These are phyloP conservation scores for Microbotryum saponariae DNA, from an alignment of 1,284 basidiomycete genomes.

Conservation along the genomic window DNA sequence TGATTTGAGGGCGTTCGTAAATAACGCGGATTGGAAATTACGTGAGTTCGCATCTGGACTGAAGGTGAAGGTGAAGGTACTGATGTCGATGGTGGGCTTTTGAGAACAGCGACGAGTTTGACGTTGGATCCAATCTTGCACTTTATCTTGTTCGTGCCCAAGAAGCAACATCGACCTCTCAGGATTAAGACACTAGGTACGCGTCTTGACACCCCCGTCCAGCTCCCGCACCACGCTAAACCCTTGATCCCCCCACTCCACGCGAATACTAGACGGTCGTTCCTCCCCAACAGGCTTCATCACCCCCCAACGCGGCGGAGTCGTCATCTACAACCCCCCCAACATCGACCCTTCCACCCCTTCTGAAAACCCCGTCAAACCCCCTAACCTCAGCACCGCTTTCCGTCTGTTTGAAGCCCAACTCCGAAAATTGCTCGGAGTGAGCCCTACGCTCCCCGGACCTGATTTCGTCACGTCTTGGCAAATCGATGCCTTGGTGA, in stretches of 20 bases:
- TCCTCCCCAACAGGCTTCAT: constrained; percentile 63
- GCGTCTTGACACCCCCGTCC: constrained; percentile 14
- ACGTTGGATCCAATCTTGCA: constrained; percentile 88
- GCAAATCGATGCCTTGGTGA: constrained; percentile 70
- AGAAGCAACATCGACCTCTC: constrained; percentile 59
- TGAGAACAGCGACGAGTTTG: constrained; percentile 57
- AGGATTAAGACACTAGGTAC: constrained; percentile 56
- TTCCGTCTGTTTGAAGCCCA: constrained; percentile 70
- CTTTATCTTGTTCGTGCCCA: constrained; percentile 85
- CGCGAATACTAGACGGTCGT: constrained; percentile 39
- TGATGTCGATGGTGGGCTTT: not conserved
- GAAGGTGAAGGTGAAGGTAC: not conserved
- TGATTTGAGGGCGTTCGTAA: constrained; percentile 82
- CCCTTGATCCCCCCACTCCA: too few relatives aligned
- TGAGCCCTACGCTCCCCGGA: constrained; percentile 53
- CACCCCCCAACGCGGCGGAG: constrained; percentile 90
- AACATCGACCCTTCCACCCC: constrained; percentile 43
- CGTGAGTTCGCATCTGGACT: constrained; percentile 49
- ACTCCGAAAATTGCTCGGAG: constrained; percentile 67
- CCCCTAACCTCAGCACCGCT: constrained; percentile 48
- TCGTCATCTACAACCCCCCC: constrained; percentile 65
- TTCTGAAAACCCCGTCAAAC: constrained; percentile 23
- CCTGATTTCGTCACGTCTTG: constrained; percentile 43
- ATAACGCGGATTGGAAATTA: constrained; percentile 90
- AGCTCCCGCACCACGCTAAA: too few relatives aligned